Evolutionary conservation across 768 basidiomycete species (phyloP), one percentile per base, ranked within the genome.

Genomic region (Leccinum disarticulatum): DNA sequence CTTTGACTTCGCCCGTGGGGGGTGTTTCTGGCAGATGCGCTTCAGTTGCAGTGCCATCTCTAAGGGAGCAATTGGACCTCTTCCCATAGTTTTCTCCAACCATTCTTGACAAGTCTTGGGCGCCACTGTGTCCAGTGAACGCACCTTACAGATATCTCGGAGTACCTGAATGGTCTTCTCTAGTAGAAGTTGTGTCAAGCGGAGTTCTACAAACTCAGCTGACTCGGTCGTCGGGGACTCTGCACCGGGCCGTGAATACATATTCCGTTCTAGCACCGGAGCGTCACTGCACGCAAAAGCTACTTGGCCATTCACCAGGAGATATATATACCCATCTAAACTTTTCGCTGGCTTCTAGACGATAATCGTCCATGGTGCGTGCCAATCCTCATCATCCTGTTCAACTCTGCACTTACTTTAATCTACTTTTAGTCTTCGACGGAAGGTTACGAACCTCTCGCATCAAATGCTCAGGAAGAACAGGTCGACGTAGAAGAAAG

Each of bases 81-180:
- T 82, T 86, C 14, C 88, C 88, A 87, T 89, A 61, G 65, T 90
- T 89, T 30, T 86, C 88, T 6, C 88, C 87, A 17, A 75, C 74
- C 86, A 88, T 87, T 52, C 27, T 56, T n/a, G 49, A 33, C 33
- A 33, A 6, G 33, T 33, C 33, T 33, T 46, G 3, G 19, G 36
- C 5, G 17, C n/a, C 13, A 48, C 31, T 33, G 31, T 33, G 31
- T 33, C 31, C 31, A 33, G 33, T 35, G 33, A 33, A 33, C 31
- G 31, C 31, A 33, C 31, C 31, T 25, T 25, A 25, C 3, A 25
- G 25, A 25, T 27, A 27, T 27, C 27, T 27, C 27, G 27, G 27
- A 27, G 27, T 28, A 28, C 28, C 28, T 28, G 28, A 7, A 28
- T 28, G 28, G 27, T 27, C 25, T 25, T 25, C 25, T 25, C 25